Conservation (phyloP, 345 rosid genomes). For the Rhizophora mangle region DNA sequence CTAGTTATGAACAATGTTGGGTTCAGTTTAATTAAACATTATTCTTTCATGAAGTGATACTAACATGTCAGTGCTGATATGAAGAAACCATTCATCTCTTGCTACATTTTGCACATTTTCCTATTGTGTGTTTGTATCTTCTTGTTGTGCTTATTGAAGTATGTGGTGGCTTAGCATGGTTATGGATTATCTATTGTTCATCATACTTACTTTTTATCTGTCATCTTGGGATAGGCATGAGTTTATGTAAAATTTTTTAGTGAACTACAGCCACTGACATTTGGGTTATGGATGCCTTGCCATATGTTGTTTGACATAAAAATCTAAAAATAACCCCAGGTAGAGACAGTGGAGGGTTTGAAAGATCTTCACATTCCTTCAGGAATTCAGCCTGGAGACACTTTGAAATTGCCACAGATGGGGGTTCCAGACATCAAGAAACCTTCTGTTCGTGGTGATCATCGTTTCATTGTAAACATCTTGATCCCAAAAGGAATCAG, state of each 20-base stretch:
- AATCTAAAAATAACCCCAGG: conserved; percentile 45
- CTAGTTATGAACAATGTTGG: too few species aligned
- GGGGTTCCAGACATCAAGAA: conserved; percentile 84
- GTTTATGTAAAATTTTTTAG: background rate
- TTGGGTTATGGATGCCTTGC: background rate
- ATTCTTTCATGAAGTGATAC: too few species aligned
- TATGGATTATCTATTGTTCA: background rate
- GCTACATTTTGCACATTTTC: background rate
- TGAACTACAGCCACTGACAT: background rate
- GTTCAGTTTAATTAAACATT: too few species aligned
- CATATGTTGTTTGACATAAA: conserved; percentile 1
- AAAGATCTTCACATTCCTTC: conserved; percentile 68
- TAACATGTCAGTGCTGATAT: background rate
- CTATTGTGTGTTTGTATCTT: background rate
- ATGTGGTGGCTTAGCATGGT: background rate
- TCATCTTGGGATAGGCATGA: background rate
- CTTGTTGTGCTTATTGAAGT: background rate
- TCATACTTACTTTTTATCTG: background rate
- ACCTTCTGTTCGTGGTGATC: conserved; percentile 79
- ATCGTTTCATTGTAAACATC: conserved; percentile 65
- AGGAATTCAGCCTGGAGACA: conserved; percentile 85
- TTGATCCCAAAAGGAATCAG: conserved; percentile 72
- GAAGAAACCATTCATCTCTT: background rate
- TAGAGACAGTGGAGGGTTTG: conserved; percentile 80
- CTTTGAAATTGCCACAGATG: conserved; percentile 50